These are phyloP conservation scores for Aspergillus viridinutans DNA, from an alignment of 2,329 filamentous ascomycete species.

Conservation along the genomic window DNA sequence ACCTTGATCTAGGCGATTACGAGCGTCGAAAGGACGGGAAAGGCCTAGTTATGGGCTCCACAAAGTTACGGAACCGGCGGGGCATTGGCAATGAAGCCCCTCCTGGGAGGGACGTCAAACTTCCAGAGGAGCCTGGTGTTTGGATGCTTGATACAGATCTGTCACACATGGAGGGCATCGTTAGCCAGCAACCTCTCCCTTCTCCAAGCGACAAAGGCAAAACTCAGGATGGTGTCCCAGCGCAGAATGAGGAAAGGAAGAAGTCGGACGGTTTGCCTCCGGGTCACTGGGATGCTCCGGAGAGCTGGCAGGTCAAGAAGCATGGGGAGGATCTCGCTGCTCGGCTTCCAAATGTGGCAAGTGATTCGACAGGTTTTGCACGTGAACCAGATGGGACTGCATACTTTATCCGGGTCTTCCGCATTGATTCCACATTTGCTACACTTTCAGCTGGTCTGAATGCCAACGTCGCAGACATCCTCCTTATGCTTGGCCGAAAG, in stretches of 20 bases:
- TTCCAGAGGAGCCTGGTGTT: conserved; percentile 56
- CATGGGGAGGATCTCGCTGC: conserved; percentile 38
- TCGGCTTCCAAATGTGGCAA: conserved; percentile 47
- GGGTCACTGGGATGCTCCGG: conserved; percentile 84
- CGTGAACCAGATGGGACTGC: conserved; percentile 70
- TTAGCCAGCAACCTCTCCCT: conserved; percentile 64
- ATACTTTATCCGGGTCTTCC: conserved; percentile 94
- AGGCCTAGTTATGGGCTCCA: conserved; percentile 27
- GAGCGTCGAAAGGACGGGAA: conserved; percentile 39
- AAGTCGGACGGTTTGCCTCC: conserved; percentile 36
- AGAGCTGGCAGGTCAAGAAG: conserved; percentile 90
- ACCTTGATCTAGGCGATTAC: conserved; percentile 28
- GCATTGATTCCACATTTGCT: conserved; percentile 88
- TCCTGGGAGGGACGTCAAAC: conserved; percentile 19
- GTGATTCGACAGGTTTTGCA: conserved; percentile 65
- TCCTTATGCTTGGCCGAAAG: conserved; percentile 89
- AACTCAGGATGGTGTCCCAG: conserved; percentile 28
- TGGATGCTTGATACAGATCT: conserved; percentile 85
- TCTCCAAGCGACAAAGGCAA: conserved; percentile 60
- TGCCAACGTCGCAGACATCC: conserved; percentile 79
- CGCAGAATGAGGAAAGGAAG: conserved; percentile 24
- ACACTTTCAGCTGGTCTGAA: conserved; percentile 82
- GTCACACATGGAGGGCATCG: conserved; percentile 84
- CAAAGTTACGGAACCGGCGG: conserved; percentile 33
- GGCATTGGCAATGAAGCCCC: conserved; percentile 27